Conservation (phyloP, 1,284 basidiomycete species). For the Fomes fomentarius region DNA sequence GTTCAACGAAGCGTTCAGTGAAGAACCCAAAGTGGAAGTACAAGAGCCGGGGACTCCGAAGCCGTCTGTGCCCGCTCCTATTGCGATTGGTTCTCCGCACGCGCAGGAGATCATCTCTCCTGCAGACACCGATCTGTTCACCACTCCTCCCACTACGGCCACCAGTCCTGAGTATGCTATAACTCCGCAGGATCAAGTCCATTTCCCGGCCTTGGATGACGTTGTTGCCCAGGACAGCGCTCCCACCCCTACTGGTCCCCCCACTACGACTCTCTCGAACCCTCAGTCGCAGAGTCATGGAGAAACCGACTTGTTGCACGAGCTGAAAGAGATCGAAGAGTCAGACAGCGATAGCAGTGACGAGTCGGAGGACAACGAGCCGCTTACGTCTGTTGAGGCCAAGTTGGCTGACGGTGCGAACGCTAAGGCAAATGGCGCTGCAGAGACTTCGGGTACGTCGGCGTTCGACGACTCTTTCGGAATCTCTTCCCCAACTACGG, state of each 20-base stretch:
- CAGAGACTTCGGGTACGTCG: conserved; percentile 19
- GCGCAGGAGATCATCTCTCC: conserved; percentile 31
- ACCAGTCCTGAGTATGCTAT: conserved; percentile 25
- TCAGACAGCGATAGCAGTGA: conserved; percentile 56
- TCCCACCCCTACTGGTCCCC: conserved; percentile 9
- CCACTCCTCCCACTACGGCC: conserved; percentile 59
- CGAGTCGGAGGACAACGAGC: conserved; percentile 51
- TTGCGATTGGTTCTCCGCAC: conserved; percentile 13
- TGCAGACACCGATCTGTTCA: conserved; percentile 58
- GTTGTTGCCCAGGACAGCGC: conserved; percentile 22
- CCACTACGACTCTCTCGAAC: conserved; percentile 4
- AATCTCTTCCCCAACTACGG: conserved; percentile 28
- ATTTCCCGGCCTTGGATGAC: conserved; percentile 52
- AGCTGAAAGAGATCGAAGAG: conserved; percentile 66
- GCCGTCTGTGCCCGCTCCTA: conserved; percentile 12
- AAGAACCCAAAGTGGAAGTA: conserved; percentile 8
- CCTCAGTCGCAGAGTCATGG: conserved; percentile 11
- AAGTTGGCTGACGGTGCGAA: conserved; percentile 24
- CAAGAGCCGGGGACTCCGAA: conserved; percentile 28
- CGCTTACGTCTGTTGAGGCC: conserved; percentile 33
- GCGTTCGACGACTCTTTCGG: conserved; percentile 73
- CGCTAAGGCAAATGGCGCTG: conserved; percentile 25
- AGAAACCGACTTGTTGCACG: conserved; percentile 54
- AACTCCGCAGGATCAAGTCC: conserved; percentile 14
- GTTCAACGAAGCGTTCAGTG: conserved; percentile 50